Conservation (phyloP, 2,329 filamentous ascomycete genomes). For the Beauveria sp. region DNA sequence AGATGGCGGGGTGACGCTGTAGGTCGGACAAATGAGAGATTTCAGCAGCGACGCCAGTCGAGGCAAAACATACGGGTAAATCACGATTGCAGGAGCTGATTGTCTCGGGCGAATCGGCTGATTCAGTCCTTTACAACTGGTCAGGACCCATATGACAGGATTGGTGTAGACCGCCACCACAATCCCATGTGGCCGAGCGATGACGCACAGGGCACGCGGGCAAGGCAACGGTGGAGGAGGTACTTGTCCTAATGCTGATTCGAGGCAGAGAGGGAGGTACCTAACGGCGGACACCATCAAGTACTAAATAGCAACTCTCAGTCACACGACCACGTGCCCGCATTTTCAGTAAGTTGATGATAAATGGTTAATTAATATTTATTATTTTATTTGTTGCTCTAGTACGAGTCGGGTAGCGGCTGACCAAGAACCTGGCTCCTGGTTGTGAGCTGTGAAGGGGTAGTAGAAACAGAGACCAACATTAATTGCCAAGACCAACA, state of each 20-base stretch:
- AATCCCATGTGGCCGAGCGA: background rate
- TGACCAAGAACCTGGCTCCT: background rate
- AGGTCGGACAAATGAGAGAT: background rate
- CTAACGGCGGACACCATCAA: background rate
- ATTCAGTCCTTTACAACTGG: background rate
- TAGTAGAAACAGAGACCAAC: no score
- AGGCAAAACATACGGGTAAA: background rate
- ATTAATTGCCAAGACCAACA: no score
- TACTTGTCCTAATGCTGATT: background rate
- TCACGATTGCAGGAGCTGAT: background rate
- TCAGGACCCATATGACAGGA: slow-evolving; percentile 1
- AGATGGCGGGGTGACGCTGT: slow-evolving; percentile 6
- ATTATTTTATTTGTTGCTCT: background rate
- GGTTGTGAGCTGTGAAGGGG: no score
- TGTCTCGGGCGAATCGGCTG: slow-evolving; percentile 3
- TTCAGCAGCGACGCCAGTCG: background rate
- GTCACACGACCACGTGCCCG: slow-evolving; percentile 9
- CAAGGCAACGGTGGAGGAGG: background rate
- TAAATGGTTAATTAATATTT: background rate
- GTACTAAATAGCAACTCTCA: background rate
- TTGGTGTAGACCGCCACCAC: background rate
- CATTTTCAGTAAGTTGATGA: background rate
- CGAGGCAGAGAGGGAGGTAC: background rate
- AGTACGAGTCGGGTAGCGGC: background rate
- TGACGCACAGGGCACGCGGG: slow-evolving; percentile 11